These are phyloP conservation scores for Jamesozyma rosinii DNA, from an alignment of 805 yeast genomes.

Conservation along the genomic window DNA sequence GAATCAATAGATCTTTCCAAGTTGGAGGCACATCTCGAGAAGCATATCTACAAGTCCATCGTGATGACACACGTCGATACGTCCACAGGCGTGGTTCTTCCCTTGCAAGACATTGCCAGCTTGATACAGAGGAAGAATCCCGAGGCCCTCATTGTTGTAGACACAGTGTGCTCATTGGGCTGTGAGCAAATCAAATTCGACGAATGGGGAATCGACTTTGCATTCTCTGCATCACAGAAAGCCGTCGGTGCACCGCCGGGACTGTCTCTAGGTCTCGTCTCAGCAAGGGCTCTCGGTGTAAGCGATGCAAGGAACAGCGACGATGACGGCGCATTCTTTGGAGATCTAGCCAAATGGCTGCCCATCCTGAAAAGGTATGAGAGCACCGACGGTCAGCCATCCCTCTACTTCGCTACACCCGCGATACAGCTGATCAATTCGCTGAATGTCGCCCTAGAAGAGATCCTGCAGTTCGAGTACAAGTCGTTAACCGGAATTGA, in stretches of 20 bases:
- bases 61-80: slow-evolving; percentile 95
- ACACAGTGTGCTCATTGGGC: slow-evolving; percentile 91
- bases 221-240: slow-evolving; percentile 87
- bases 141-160: slow-evolving; percentile 74
- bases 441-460: slow-evolving; percentile 63
- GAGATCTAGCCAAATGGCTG: slow-evolving; percentile 73
- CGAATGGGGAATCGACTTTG: slow-evolving; percentile 83
- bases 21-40: slow-evolving; percentile 33
- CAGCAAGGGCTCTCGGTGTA: slow-evolving; percentile 61
- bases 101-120: slow-evolving; percentile 53
- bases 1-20: slow-evolving; percentile 49
- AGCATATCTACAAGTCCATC: slow-evolving; percentile 45
- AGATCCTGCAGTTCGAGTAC: slow-evolving; percentile 44
- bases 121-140: slow-evolving; percentile 62
- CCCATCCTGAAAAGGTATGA: slow-evolving; percentile 86
- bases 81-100: slow-evolving; percentile 83
- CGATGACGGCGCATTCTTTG: slow-evolving; percentile 32
- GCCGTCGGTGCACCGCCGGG: slow-evolving; percentile 95
- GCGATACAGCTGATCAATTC: slow-evolving; percentile 82
- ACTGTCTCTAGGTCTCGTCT: slow-evolving; percentile 64
- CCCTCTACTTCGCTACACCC: slow-evolving; percentile 93
- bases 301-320: slow-evolving; percentile 36
- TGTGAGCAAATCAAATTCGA: slow-evolving; percentile 82
- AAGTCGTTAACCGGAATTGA: slow-evolving; percentile 34
- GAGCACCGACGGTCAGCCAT: slow-evolving; percentile 38